Evolutionary conservation across 1,284 basidiomycete species (phyloP), one percentile per base, ranked within the genome.

Genomic region (Ceratobasidium sp.): DNA sequence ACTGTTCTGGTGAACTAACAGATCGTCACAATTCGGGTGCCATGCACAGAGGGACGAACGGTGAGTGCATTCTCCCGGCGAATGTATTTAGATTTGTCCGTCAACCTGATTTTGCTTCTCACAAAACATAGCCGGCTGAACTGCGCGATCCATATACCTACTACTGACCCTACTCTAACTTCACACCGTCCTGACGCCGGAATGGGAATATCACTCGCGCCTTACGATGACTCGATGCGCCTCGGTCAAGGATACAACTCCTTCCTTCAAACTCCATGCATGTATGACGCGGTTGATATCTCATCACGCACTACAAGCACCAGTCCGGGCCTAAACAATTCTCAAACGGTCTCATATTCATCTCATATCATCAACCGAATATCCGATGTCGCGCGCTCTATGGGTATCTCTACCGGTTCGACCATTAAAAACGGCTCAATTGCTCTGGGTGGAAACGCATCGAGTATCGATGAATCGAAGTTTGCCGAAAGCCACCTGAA

Each of bases 161-260:
- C n/a, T n/a, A n/a, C n/a, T n/a, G n/a, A n/a, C n/a, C n/a, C n/a
- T n/a, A n/a, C n/a, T n/a, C n/a, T n/a, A n/a, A n/a, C 49, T 20
- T 51, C 49, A 51, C 17, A 5, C 49, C 11, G 17, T 51, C 11
- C 49, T 8, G 8, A 45, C 49, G 4, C 49, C 49, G 37, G 13
- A 35, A 64, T 64, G 61, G 37, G 7, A 17, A 15, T 64, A 35
- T 42, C 42, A 33, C 61, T 64, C 11, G 61, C 61, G 3, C 61
- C 61, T 11, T 64, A 64, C 33, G 37, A 64, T 64, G 61, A 64
- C 37, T 64, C 61, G n/a, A 64, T 64, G 61, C 61, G 37, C 61
- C 31, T 64, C 11, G 61, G 61, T 23, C 61, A 42, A 64, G 61
- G 61, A 42, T 64, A 64, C 61, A 64, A 64, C 37, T 64, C 61